Evolutionary conservation across 257 asterid genomes (phyloP), one percentile per base, ranked within the genome.

Genomic region (Gentiana dahurica): DNA sequence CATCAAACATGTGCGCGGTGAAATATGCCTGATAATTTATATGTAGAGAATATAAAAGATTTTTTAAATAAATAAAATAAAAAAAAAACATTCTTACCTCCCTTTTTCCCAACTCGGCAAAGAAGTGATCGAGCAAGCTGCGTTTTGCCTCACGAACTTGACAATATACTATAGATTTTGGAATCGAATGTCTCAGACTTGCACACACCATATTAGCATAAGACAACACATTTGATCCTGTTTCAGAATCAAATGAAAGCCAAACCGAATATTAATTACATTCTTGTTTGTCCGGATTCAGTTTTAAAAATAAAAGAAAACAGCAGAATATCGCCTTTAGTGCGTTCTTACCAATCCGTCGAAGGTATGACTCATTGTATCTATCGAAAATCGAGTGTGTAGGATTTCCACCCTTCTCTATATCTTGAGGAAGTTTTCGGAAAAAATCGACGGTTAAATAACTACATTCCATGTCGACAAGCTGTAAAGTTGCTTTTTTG

Each of bases 111-210:
- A 92, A 58, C 1, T 88, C 95, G 0, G 99, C 61, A 69, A 88
- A 92, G 84, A 92, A 92, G 76, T 83, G 85, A 68, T 92, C 99
- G 0, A 92, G 99, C 69, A 92, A 69, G 73, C 95, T 80, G 55
- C 99, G 95, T 51, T 92, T 92, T 12, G 99, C 99, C 81, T 88
- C 97, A 12, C 99, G 97, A 37, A 92, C 99, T 80, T 92, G 99
- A 65, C 95, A 89, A 59, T 88, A 86, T 39, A 92, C 99, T 5
- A 92, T 71, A 12, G 97, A 92, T 75, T 87, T 91, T 1, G 98
- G 97, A 60, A 88, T 85, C 62, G 97, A 87, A 80, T 87, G 89
- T 82, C 95, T 81, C 80, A 92, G 61, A 69, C 91, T 77, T 39
- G 78, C 89, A 60, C 97, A 88, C 3, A 92, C 98, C 97, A 87